phyloP scores from a whole-genome alignment of 2,329 filamentous ascomycete genomes.

The Xenoacremonium recifei region DNA sequence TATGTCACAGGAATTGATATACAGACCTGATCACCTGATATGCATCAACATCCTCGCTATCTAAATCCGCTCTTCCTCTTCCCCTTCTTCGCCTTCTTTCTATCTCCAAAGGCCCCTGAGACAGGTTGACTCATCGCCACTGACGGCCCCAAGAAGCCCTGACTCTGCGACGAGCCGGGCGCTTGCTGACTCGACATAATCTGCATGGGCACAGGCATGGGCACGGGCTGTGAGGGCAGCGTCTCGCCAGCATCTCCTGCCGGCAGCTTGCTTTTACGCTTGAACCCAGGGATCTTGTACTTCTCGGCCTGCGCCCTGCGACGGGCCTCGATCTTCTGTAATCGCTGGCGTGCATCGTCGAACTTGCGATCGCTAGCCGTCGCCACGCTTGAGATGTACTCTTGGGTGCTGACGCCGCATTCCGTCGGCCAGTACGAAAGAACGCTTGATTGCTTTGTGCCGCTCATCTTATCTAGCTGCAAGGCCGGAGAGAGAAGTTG shows the following conservation, averaged over 20 bases:
- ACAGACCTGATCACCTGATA: too few species aligned
- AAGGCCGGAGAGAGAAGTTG: conserved; percentile 33
- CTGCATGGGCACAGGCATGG: conserved; percentile 21
- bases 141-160: conserved; percentile 25
- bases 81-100: conserved; percentile 42
- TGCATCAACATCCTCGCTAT: too few species aligned
- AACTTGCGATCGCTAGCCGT: conserved; percentile 35
- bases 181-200: conserved; percentile 37
- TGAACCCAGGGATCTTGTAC: conserved; percentile 30
- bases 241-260: conserved; percentile 11
- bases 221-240: conserved; percentile 13
- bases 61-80: conserved; percentile 44
- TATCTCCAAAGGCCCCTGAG: conserved; percentile 45
- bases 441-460: conserved; percentile 27
- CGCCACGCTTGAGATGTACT: conserved; percentile 39
- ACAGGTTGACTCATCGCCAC: conserved; percentile 46
- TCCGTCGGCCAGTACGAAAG: conserved; percentile 40
- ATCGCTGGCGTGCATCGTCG: conserved; percentile 31
- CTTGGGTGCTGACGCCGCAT: conserved; percentile 31
- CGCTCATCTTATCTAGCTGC: conserved; percentile 21
- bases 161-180: conserved; percentile 34
- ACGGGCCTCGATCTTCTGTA: conserved; percentile 31
- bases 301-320: conserved; percentile 34
- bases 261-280: conserved; percentile 20
- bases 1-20: too few species aligned